These are phyloP conservation scores for Echeveria elegans DNA, from an alignment of 164 flowering plant genomes.

Conservation along the genomic window DNA sequence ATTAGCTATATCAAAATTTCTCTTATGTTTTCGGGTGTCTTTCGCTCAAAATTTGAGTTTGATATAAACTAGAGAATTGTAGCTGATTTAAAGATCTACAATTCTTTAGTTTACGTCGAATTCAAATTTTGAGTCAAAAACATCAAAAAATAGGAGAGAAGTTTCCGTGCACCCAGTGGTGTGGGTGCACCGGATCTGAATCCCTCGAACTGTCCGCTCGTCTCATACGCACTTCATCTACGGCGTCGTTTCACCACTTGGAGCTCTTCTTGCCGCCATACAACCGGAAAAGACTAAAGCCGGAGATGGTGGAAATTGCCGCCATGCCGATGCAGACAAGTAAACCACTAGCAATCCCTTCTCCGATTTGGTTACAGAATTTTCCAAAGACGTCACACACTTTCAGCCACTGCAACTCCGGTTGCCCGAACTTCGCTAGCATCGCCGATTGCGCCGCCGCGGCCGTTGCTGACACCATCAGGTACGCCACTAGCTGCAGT, in stretches of 20 bases:
- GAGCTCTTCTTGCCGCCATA: conserved; percentile 49
- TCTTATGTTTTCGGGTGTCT: too few species aligned
- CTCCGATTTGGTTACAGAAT: conserved; percentile 83
- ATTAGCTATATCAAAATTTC: too few species aligned
- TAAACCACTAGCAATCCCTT: conserved; percentile 57
- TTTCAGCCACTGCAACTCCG: conserved; percentile 87
- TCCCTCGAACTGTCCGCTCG: too few species aligned
- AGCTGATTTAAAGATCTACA: too few species aligned
- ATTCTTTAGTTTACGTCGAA: too few species aligned
- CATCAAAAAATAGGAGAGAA: too few species aligned
- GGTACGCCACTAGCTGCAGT: conserved; percentile 63
- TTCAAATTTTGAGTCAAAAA: too few species aligned
- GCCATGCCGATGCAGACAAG: conserved; percentile 50
- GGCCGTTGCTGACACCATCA: conserved; percentile 56
- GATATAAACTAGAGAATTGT: too few species aligned
- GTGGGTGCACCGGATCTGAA: too few species aligned
- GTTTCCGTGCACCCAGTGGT: too few species aligned
- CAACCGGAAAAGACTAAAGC: conserved; percentile 82
- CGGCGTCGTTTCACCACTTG: conserved; percentile 28
- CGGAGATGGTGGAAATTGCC: conserved; percentile 60
- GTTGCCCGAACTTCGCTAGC: conserved; percentile 54
- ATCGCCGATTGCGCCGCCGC: conserved; percentile 69
- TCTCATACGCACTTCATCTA: background rate
- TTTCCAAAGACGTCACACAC: conserved; percentile 62
- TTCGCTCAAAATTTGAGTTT: too few species aligned